Evolutionary conservation across 73 alveolate genomes (phyloP), one percentile per base, ranked within the genome.

Genomic region (Symbiodinium pilosum): DNA sequence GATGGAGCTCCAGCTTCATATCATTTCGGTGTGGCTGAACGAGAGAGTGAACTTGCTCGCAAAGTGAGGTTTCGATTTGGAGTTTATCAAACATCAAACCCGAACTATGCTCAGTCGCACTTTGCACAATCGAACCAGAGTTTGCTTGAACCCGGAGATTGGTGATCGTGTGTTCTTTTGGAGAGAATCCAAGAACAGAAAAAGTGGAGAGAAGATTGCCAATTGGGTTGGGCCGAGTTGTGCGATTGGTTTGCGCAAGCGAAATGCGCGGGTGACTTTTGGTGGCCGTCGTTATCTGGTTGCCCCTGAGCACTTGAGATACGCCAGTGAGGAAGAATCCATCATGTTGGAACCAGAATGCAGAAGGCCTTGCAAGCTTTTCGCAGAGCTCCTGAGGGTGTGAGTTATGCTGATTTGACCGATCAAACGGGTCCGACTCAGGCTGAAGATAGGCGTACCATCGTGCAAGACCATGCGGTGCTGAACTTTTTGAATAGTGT

Each of bases 271-370:
- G 94, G 41, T 86, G 4, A 54, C 40, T 8, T 86, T 86, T 54
- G 83, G 94, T 7, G 94, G 94, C 28, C 34, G 41, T 12, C 52
- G 94, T 32, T 86, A 34, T 21, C 26, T 86, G 56, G 94, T 86
- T 30, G 94, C 94, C 24, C 94, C 54, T 5, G 94, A 86, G 20
- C 94, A 86, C 28, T 4, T 39, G 8, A n/a, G 94, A n/a, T 40
- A 51, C 38, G 94, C 94, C 3, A 41, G 38, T 8, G 94, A 84
- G 0, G 94, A 86, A 86, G 94, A 86, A 11, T 16, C 4, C 1
- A 6, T 86, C 0, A 21, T 4, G 30, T 83, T 56, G 1, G 59
- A 28, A 86, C 94, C 94, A 28, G 94, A 86, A 42, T 86, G 32
- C 94, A 86, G 44, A 56, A 47, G 9, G 94, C 94, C 32, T 14